These are phyloP conservation scores for Massospora cicadina DNA, from an alignment of 371 early-diverging fungal genomes.

Conservation along the genomic window DNA sequence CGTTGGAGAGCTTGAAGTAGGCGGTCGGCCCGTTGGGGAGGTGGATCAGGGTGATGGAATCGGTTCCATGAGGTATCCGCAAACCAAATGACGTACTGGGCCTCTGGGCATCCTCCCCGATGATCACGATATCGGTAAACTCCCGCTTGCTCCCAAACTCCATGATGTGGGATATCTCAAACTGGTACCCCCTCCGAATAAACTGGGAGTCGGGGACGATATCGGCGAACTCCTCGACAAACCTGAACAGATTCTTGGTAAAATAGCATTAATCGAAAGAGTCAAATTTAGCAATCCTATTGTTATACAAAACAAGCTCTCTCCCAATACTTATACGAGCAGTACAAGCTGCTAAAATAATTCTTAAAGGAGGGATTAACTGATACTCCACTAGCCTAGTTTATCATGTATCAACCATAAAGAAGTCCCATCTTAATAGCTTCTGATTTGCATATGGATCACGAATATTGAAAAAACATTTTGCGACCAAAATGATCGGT, in stretches of 20 bases:
- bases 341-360: too few relatives aligned
- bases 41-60: conserved; percentile 82
- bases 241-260: conserved; percentile 39
- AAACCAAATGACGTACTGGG: conserved; percentile 40
- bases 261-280: too few relatives aligned
- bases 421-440: too few relatives aligned
- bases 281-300: too few relatives aligned
- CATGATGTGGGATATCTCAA: conserved; percentile 77
- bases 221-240: conserved; percentile 73
- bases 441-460: too few relatives aligned
- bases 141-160: conserved; percentile 72
- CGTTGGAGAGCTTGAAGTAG: conserved; percentile 76
- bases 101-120: conserved; percentile 79
- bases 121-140: conserved; percentile 79
- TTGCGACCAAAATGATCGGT: too few relatives aligned
- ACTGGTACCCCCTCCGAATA: conserved; percentile 69
- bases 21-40: conserved; percentile 95
- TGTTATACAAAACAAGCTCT: too few relatives aligned
- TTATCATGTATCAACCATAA: too few relatives aligned
- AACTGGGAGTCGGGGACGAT: conserved; percentile 87
- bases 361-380: too few relatives aligned
- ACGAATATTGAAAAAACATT: too few relatives aligned
- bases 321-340: too few relatives aligned
- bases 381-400: too few relatives aligned
- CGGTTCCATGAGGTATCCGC: conserved; percentile 14